These are phyloP conservation scores for Spergularia azorica DNA, from an alignment of 179 eudicot species.

Conservation along the genomic window DNA sequence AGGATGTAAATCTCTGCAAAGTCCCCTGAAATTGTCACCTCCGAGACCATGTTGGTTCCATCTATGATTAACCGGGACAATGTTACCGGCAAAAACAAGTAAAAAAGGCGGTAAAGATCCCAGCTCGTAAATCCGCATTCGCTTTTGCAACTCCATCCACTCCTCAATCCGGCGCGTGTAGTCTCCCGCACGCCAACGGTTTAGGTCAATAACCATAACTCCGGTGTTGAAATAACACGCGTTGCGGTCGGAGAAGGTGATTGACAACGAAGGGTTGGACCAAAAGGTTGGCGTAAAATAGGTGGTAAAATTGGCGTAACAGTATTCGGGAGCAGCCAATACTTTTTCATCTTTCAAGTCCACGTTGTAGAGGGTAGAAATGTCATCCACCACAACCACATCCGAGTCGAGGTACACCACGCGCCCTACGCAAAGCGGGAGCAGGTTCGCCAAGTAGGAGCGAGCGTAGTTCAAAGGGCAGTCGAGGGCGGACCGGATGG, in stretches of 20 bases:
- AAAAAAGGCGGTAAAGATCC: conserved; percentile 85
- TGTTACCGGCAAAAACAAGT: conserved; percentile 68
- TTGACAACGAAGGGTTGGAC: conserved; percentile 65
- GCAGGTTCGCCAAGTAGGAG: conserved; percentile 54
- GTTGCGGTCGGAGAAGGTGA: conserved; percentile 45
- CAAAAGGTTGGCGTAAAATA: conserved; percentile 72
- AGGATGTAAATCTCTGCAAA: conserved; percentile 78
- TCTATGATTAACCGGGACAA: conserved; percentile 70
- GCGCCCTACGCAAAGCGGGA: conserved; percentile 51
- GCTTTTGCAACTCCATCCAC: conserved; percentile 90
- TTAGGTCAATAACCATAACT: conserved; percentile 68
- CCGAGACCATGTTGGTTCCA: conserved; percentile 95
- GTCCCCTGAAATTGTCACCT: conserved; percentile 73
- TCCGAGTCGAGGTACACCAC: conserved; percentile 77
- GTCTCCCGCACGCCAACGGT: conserved; percentile 64
- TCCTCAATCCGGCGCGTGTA: conserved; percentile 74
- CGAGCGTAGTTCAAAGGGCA: conserved; percentile 75
- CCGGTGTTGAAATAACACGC: conserved; percentile 86
- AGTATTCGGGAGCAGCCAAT: conserved; percentile 79
- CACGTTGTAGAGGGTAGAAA: conserved; percentile 42
- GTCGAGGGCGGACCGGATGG: conserved; percentile 78
- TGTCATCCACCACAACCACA: conserved; percentile 65
- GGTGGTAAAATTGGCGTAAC: conserved; percentile 67
- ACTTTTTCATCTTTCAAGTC: conserved; percentile 35
- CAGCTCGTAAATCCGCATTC: conserved; percentile 68